Base-by-base conservation (phyloP, 441 rosid species). In the Adansonia gregorii region DNA sequence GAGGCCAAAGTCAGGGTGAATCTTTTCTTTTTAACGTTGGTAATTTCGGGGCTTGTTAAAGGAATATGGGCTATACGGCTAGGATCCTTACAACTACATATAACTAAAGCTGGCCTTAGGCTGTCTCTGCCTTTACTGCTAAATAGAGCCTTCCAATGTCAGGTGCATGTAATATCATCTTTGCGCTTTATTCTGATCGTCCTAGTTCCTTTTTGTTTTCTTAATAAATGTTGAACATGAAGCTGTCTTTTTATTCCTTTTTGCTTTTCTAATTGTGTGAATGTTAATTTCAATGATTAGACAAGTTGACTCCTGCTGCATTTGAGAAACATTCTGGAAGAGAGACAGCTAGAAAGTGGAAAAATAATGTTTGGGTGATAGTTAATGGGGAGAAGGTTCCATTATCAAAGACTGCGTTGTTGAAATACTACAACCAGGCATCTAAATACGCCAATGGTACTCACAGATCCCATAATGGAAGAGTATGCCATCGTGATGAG, bases 261-360 rank as follows among this genome's bases (percentile, higher is more conserved):
- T 67, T 76, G 1, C 24, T 17, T 63, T 78, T 67, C 52, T 78
- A 54, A 85, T 82, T 61, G 43, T 80, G 66, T 31, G 22, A 15
- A 8, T 82, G 79, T 41, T 80, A 72, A 75, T 83, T 84, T 70
- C 70, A 68, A 74, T 83, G 61, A 51, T 59, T 82, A 97, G 99
- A 86, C 68, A 94, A 92, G 90, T 82, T 94, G 85, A 93, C 95
- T 79, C 98, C 99, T 8, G 95, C 98, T 83, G 99, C 98, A 43
- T 97, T 97, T 77, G 99, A 97, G 92, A 97, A 97, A 91, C 99
- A 97, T 85, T 94, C 99, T 73, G 98, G 99, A 43, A 92, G 99
- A 85, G 99, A 94, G 92, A 93, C 98, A 0, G 98, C 99, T 83
- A 87, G 94, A 75, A 97, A 94, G 78, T 97, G 99, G 99, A 97